Conservation (phyloP, 2,329 filamentous ascomycete species). For the Sclerotinia nivalis region DNA sequence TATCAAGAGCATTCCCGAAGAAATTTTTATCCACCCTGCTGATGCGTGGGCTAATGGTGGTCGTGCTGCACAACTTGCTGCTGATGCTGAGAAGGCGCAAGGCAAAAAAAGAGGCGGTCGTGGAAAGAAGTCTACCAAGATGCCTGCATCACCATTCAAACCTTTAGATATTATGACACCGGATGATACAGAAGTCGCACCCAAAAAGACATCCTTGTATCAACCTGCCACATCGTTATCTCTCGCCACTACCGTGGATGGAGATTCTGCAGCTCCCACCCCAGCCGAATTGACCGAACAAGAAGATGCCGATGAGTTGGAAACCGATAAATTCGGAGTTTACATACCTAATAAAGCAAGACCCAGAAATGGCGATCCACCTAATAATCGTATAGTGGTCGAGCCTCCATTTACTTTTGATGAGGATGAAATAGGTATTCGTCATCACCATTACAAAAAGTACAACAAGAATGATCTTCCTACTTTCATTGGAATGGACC, state of each 20-base stretch:
- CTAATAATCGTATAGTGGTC: conserved; percentile 35
- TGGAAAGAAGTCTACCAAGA: conserved; percentile 21
- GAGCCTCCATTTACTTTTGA: conserved; percentile 35
- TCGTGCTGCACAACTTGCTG: conserved; percentile 19
- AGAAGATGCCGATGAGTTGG: conserved; percentile 27
- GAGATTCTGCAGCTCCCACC: conserved; percentile 31
- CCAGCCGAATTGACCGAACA: conserved; percentile 31
- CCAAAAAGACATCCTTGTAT: conserved; percentile 28
- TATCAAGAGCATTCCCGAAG: conserved; percentile 18
- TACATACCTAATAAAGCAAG: conserved; percentile 31
- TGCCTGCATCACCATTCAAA: conserved; percentile 16
- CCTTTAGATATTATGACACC: neutral
- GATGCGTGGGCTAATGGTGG: conserved; percentile 20
- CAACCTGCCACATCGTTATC: conserved; percentile 23
- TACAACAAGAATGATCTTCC: conserved; percentile 32
- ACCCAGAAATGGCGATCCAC: conserved; percentile 33
- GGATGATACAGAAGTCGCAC: conserved; percentile 25
- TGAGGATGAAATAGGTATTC: conserved; percentile 38
- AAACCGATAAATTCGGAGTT: conserved; percentile 38
- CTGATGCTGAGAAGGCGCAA: conserved; percentile 23
- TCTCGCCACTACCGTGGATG: conserved; percentile 23
- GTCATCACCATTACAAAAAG: conserved; percentile 33
- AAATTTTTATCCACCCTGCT: conserved; percentile 9
- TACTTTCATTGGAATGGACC: conserved; percentile 35
- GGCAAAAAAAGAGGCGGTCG: conserved; percentile 18